Base-by-base conservation (phyloP, 495 filamentous ascomycete species). In the Bacidia gigantensis region DNA sequence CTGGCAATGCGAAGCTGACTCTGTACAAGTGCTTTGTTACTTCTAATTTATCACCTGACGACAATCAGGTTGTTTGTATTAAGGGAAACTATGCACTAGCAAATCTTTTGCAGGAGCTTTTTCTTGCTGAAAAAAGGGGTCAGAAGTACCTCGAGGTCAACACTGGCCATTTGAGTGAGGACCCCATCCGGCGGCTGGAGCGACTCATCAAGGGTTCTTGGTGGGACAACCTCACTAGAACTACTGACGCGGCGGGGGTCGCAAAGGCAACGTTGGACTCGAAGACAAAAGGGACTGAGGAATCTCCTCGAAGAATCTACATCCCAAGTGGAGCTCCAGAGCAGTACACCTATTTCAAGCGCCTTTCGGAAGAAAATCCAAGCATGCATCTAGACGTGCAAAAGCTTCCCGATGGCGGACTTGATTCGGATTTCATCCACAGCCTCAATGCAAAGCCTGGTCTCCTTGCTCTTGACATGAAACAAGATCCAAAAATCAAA, bases 61-160 rank as follows among this genome's bases (percentile, higher is more conserved):
- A 53, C 2, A 18, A 11, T 3, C 35, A 43, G 40, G 35, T 26
- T 5, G 22, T 61, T 58, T 87, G 95, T 55, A 74, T 98, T 29
- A 85, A 90, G 52, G 92, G 92, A 32, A 95, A 85, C 24, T 98
- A 98, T 62, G 87, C 92, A 81, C 77, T 97, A 20, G 93, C 89
- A 20, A 97, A 95, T 61, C 80, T 96, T 5, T 71, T 95, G 39
- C 92, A 98, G 65, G 92, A 97, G 67, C 74, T 98, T 46, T 87
- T 84, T 3, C 77, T 96, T 53, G 92, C 92, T 32, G 78, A 90
- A 69, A 80, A 87, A 58, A 86, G 83, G 62, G 88, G 87, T 52
- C 79, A 84, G 23, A 84, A 87, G 65, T 75, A 83, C 50, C 85
- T 95, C 56, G 74, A 95, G 35, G 79, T 98, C 20, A 87, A 97